phyloP scores from a whole-genome alignment of 2,329 filamentous ascomycete species.

The Truncatella angustata region DNA sequence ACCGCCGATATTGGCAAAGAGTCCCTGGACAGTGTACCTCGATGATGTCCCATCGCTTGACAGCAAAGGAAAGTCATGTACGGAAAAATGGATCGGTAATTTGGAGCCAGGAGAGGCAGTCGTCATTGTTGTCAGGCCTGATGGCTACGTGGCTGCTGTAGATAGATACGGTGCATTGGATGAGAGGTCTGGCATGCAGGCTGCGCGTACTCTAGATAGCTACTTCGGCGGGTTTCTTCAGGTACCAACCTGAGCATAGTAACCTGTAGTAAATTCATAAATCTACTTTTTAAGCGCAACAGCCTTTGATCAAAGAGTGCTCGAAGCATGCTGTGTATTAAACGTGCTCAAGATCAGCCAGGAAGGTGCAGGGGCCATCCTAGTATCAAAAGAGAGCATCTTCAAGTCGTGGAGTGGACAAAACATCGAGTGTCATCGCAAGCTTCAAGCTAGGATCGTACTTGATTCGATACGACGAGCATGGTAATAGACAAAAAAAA shows the following conservation, averaged over 20 bases:
- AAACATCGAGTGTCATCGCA: no score
- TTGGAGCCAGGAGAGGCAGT: slow-evolving; percentile 18
- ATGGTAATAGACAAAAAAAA: no score
- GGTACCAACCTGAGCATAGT: slow-evolving; percentile 33
- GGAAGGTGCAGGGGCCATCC: no score
- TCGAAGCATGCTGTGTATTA: no score
- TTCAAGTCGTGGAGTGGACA: no score
- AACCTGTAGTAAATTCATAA: not conserved
- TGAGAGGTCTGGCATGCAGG: slow-evolving; percentile 44
- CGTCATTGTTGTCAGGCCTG: slow-evolving; percentile 23
- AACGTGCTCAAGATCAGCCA: no score
- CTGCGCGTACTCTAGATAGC: slow-evolving; percentile 52
- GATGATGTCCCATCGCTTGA: slow-evolving; percentile 25
- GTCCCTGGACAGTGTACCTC: slow-evolving; percentile 26
- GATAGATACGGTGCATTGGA: slow-evolving; percentile 18
- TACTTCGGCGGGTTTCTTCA: slow-evolving; percentile 57
- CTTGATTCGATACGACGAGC: no score
- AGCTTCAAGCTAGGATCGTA: no score
- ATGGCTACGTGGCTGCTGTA: slow-evolving; percentile 27
- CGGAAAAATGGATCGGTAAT: slow-evolving; percentile 24
- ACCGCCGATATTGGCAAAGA: slow-evolving; percentile 21
- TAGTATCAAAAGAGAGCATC: no score
- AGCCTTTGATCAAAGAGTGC: no score
- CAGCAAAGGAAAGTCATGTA: slow-evolving; percentile 21
- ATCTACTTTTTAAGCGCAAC: no score